Evolutionary conservation across 163 green algal genomes (phyloP), one percentile per base, ranked within the genome.

Genomic region (Smithsoniella earleae): DNA sequence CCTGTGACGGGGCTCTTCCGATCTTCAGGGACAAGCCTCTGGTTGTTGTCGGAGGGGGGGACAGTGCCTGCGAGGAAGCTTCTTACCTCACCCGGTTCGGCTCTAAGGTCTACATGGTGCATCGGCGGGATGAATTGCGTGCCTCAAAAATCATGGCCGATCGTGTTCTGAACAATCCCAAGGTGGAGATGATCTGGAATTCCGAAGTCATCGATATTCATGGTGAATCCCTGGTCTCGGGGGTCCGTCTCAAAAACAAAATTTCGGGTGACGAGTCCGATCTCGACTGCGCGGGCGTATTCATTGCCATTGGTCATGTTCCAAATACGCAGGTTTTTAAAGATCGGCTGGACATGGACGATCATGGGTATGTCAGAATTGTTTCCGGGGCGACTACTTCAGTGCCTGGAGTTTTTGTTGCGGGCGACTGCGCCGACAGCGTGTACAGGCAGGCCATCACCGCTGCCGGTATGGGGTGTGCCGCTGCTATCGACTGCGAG

Each of bases 271-370:
- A 87, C 43, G 44, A 90, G 6, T 81, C 36, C 0, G 88, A 95
- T 65, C 16, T 84, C 20, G 74, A 78, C 25, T 92, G 55, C 74
- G 82, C 1, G 13, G 91, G 91, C 3, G 75, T 97, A 13, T 97
- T 95, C 82, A 95, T 96, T 62, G 91, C 90, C 33, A 94, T 94
- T 63, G 87, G 90, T 18, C 91, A 97, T 77, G 86, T 94, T 79
- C 89, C 90, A 4, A 87, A 87, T 25, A 90, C 85, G n/a, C 78
- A 86, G n/a, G 92, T 96, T 74, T 74, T 97, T 22, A 76, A 81
- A 28, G 87, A 86, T 2, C 83, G 91, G 79, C 45, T 89, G 36
- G 76, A 85, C 40, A 76, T 92, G 62, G 89, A 95, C 66, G 76
- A 82, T 6, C 84, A 92, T 3, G 83, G 82, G 20, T 96, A 96